These are phyloP conservation scores for Geotrichum histeridarum DNA, from an alignment of 1,139 yeast genomes.

Conservation along the genomic window DNA sequence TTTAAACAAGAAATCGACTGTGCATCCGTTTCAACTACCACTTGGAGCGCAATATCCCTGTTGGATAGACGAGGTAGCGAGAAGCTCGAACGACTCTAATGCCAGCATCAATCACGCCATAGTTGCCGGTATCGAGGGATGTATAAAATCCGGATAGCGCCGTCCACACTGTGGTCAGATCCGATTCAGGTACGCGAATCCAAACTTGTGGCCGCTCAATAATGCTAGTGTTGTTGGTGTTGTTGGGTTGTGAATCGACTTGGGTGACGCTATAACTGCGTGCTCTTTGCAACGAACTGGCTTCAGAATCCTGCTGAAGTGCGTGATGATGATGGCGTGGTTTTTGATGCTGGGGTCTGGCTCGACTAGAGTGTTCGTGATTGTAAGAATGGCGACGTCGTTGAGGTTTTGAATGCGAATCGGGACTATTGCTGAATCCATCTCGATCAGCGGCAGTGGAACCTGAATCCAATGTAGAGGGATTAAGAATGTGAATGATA, in stretches of 20 bases:
- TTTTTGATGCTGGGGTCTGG: background rate
- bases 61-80: constrained; percentile 25
- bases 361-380: background rate
- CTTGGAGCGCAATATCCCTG: constrained; percentile 24
- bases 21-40: constrained; percentile 17
- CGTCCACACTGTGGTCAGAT: constrained; percentile 27
- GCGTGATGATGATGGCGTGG: background rate
- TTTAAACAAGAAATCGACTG: background rate
- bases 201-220: constrained; percentile 24
- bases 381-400: constrained; percentile 3
- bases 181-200: constrained; percentile 30
- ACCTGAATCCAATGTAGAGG: background rate
- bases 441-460: background rate
- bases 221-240: background rate
- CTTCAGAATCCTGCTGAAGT: no score
- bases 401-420: background rate
- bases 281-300: background rate
- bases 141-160: constrained; percentile 27
- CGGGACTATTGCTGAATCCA: background rate
- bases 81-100: constrained; percentile 30
- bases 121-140: constrained; percentile 17
- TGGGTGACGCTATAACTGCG: background rate
- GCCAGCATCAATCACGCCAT: constrained; percentile 22
- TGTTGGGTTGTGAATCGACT: background rate
- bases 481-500: constrained; percentile 31